These are phyloP conservation scores for Phaeotremella fagi DNA, from an alignment of 768 basidiomycete genomes.

Conservation along the genomic window DNA sequence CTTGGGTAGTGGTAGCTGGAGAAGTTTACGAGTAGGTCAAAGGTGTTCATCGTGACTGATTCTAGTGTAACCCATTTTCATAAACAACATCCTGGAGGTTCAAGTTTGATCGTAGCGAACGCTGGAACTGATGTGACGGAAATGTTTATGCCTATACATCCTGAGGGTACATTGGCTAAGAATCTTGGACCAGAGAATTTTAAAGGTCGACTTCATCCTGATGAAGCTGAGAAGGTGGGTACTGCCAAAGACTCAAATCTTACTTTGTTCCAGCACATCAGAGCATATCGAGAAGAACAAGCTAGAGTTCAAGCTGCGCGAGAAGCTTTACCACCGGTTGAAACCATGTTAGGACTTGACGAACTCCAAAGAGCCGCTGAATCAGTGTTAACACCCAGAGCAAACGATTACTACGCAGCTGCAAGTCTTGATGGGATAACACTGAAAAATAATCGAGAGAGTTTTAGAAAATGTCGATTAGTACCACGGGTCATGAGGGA, in stretches of 20 bases:
- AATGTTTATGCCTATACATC: slow-evolving; percentile 41
- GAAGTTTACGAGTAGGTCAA: slow-evolving; percentile 45
- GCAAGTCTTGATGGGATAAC: slow-evolving; percentile 26
- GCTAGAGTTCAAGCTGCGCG: slow-evolving; percentile 20
- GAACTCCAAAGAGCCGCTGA: slow-evolving; percentile 41
- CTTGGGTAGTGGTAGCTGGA: slow-evolving; percentile 45
- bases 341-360: slow-evolving; percentile 41
- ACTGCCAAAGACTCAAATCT: background rate
- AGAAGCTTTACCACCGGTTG: slow-evolving; percentile 32
- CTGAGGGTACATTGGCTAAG: slow-evolving; percentile 36
- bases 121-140: slow-evolving; percentile 42
- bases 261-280: background rate
- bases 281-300: slow-evolving; percentile 28
- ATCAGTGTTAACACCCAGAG: slow-evolving; percentile 18
- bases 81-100: slow-evolving; percentile 42
- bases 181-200: slow-evolving; percentile 30
- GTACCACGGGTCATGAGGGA: slow-evolving; percentile 46
- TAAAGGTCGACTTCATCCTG: slow-evolving; percentile 38
- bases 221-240: slow-evolving; percentile 22
- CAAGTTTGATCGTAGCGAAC: slow-evolving; percentile 39
- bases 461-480: slow-evolving; percentile 43
- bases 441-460: slow-evolving; percentile 18
- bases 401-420: slow-evolving; percentile 28
- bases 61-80: slow-evolving; percentile 37
- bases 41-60: background rate